Conservation (phyloP, 2,329 filamentous ascomycete genomes). For the Botryotinia globosa region DNA sequence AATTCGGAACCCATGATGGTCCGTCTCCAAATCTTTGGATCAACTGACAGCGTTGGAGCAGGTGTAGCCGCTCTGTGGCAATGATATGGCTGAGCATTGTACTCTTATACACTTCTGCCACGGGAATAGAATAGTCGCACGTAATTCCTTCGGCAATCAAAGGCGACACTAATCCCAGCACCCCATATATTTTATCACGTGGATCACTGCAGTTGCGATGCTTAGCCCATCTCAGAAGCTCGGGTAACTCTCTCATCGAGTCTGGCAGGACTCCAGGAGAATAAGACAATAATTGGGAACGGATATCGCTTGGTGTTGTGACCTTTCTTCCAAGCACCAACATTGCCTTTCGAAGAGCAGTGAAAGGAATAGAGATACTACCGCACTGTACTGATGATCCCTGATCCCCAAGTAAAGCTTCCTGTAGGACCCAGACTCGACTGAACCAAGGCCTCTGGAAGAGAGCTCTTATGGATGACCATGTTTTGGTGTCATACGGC, state of each 20-base stretch:
- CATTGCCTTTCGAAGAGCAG: background rate
- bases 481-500: background rate
- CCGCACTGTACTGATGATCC: background rate
- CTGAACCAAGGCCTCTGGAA: background rate
- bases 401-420: background rate
- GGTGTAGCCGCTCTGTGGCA: background rate
- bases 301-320: background rate
- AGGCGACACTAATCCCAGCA: background rate
- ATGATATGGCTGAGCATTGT: background rate
- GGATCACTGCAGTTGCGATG: background rate
- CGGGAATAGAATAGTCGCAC: background rate
- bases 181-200: background rate
- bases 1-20: background rate
- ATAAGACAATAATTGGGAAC: background rate
- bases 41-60: background rate
- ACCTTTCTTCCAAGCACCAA: background rate
- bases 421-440: background rate
- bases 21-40: background rate
- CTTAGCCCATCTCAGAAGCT: background rate
- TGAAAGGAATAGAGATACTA: background rate
- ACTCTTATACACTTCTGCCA: background rate
- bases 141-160: background rate
- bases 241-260: background rate
- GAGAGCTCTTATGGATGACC: background rate
- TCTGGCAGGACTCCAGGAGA: background rate